Conservation (phyloP, 257 asterid genomes). For the Solanum sejunctum region DNA sequence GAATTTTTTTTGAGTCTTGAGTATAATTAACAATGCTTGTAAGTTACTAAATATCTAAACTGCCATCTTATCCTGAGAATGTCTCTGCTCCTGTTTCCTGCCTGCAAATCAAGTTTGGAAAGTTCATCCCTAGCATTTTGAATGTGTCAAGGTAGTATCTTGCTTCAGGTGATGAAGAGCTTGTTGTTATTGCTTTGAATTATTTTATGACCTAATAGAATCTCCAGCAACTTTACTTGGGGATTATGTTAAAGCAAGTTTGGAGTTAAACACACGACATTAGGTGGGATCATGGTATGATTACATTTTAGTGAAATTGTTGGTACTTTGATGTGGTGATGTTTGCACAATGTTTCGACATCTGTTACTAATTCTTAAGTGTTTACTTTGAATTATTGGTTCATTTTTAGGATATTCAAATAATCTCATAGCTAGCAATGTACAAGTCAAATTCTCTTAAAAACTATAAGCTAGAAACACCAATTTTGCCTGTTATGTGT, state of each 20-base stretch:
- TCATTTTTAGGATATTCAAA: conserved; percentile 77
- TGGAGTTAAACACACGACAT: conserved; percentile 83
- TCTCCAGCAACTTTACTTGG: conserved; percentile 98
- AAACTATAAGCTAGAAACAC: conserved; percentile 89
- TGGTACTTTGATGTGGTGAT: background rate
- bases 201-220: conserved; percentile 97
- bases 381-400: background rate
- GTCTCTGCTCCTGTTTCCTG: conserved; percentile 1
- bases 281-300: conserved; percentile 38
- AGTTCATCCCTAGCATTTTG: conserved; percentile 93
- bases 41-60: background rate
- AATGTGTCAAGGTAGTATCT: conserved; percentile 88
- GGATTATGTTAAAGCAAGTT: conserved; percentile 77
- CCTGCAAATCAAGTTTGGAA: conserved; percentile 73
- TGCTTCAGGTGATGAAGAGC: conserved; percentile 95
- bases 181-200: conserved; percentile 93
- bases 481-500: conserved; percentile 92
- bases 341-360: background rate
- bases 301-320: background rate
- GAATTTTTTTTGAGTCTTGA: background rate
- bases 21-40: background rate
- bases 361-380: background rate
- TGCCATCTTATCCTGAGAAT: background rate
- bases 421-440: conserved; percentile 93
- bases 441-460: conserved; percentile 78